Evolutionary conservation across 176 grass and related monocot genomes (phyloP).

Genomic region (Aegilops speltoides): DNA sequence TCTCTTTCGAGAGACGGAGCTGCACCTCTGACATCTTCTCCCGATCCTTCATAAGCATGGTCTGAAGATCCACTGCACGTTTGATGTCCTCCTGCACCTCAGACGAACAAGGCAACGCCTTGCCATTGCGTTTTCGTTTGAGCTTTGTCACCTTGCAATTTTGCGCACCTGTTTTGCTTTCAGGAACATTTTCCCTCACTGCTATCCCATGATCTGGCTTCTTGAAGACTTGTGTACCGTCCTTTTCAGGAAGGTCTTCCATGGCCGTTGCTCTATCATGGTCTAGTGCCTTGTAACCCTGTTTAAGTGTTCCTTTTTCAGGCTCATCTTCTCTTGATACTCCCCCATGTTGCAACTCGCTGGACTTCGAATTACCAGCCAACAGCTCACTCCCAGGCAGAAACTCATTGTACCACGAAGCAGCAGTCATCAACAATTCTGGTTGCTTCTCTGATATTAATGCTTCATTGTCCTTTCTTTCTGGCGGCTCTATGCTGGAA

Average conservation of each 20-base stretch:
- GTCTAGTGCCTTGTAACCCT: constrained; percentile 1
- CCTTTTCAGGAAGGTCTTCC: not conserved
- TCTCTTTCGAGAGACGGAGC: constrained; percentile 38
- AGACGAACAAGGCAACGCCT: not conserved
- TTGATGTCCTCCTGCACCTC: constrained; percentile 46
- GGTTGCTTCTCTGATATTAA: not conserved
- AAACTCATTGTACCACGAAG: not conserved
- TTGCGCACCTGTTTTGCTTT: not conserved
- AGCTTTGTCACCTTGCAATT: not conserved
- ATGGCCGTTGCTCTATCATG: not conserved
- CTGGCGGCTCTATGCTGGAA: not conserved
- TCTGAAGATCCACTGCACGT: constrained; percentile 19
- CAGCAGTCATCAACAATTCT: not conserved
- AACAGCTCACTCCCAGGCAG: not conserved
- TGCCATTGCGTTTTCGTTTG: constrained; percentile 27
- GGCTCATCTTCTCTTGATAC: not conserved
- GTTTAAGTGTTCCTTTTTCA: not conserved
- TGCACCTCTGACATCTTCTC: constrained; percentile 42
- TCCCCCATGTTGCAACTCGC: not conserved
- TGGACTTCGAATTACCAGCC: not conserved
- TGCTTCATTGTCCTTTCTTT: not conserved
- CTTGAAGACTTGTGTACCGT: not conserved
- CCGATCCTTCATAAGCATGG: constrained; percentile 37
- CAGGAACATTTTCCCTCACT: not conserved
- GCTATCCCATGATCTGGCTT: not conserved